A percentile compares a stretch with the other conserved stretches of the same genome.
phyloP scores from a whole-genome alignment of 2,329 filamentous ascomycete genomes.

The Cladosporium sp. region DNA sequence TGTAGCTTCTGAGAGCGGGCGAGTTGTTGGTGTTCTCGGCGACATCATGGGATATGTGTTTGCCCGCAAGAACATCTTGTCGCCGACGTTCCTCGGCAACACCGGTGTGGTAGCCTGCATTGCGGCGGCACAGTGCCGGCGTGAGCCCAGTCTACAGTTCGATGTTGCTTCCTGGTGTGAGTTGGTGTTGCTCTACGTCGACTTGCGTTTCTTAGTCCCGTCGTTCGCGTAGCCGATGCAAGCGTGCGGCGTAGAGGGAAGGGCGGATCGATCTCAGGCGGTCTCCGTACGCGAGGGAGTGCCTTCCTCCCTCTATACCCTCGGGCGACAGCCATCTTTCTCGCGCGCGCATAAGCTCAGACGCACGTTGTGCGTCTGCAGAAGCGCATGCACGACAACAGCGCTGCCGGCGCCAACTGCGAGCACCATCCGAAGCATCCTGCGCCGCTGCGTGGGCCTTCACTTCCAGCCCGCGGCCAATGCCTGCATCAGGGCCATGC shows the following conservation, averaged over 20 bases:
- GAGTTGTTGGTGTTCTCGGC: constrained; percentile 32
- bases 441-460: constrained; percentile 12
- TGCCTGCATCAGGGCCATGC: constrained; percentile 10
- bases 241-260: constrained; percentile 15
- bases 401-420: constrained; percentile 21
- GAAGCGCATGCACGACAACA: constrained; percentile 13
- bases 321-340: constrained; percentile 20
- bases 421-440: constrained; percentile 8
- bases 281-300: constrained; percentile 36
- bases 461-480: constrained; percentile 15
- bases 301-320: constrained; percentile 40
- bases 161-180: neutral
- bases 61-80: constrained; percentile 45
- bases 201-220: neutral
- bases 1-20: constrained; percentile 65
- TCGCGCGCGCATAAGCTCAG: constrained; percentile 30
- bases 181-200: constrained; percentile 7
- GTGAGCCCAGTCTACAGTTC: constrained; percentile 1
- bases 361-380: constrained; percentile 25
- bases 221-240: constrained; percentile 16
- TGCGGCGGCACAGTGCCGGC: constrained; percentile 10
- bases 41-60: constrained; percentile 28
- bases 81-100: constrained; percentile 37
- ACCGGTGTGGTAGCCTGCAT: constrained; percentile 43
- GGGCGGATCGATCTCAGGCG: constrained; percentile 28